A percentile compares a stretch with the other conserved stretches of the same genome.
Conservation (phyloP, 2,329 filamentous ascomycete genomes). For the Monilinia laxa region DNA sequence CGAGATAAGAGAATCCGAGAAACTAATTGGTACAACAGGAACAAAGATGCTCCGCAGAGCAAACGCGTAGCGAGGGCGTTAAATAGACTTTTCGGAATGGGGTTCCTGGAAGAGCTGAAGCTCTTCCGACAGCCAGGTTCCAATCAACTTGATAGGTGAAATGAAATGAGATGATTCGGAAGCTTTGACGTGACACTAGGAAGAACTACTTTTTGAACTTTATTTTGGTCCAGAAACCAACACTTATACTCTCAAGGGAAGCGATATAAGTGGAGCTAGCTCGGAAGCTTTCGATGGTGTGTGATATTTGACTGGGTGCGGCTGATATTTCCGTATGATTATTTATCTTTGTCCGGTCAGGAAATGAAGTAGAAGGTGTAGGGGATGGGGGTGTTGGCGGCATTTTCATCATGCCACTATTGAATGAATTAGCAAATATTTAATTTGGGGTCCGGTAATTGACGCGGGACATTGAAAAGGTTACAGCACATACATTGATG, state of each 20-base stretch:
- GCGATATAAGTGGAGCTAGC: conserved; percentile 10
- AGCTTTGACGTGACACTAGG: conserved; percentile 2
- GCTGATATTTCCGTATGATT: conserved; percentile 20
- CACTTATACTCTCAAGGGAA: conserved; percentile 20
- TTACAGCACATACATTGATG: conserved; percentile 16
- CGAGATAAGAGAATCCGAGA: conserved; percentile 15
- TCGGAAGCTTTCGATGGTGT: conserved; percentile 11
- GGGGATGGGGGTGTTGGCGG: conserved; percentile 16
- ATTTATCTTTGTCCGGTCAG: conserved; percentile 7
- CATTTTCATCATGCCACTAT: conserved; percentile 22
- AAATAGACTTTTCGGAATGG: conserved; percentile 1
- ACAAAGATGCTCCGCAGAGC: not conserved
- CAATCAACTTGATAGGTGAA: not conserved
- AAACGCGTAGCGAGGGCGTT: not conserved
- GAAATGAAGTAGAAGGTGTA: conserved; percentile 8
- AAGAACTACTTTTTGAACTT: not conserved
- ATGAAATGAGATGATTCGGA: conserved; percentile 1
- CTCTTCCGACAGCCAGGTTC: conserved; percentile 6
- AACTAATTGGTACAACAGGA: conserved; percentile 10
- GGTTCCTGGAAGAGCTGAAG: conserved; percentile 11
- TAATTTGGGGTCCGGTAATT: not conserved
- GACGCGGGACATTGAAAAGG: conserved; percentile 7
- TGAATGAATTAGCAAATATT: conserved; percentile 16
- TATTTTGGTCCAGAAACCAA: not conserved
- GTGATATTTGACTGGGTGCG: conserved; percentile 12